phyloP scores from a whole-genome alignment of 495 filamentous ascomycete species.

The Baudoinia panamericana region DNA sequence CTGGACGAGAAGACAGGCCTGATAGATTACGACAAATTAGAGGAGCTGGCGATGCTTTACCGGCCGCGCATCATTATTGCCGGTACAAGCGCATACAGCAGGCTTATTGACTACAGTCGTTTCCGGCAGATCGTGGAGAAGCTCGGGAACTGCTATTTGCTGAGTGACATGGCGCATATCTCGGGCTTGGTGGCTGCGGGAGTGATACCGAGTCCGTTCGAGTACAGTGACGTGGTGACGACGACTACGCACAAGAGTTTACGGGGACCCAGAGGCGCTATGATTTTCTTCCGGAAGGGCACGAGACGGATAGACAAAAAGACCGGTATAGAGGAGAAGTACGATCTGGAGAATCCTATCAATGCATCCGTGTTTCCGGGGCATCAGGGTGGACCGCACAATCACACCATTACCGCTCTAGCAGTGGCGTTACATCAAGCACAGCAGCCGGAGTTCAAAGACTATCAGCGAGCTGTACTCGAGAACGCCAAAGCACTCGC shows the following conservation, averaged over 20 bases:
- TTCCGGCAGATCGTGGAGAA: slow-evolving; percentile 96
- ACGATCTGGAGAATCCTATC: slow-evolving; percentile 90
- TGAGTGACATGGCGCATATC: slow-evolving; percentile 98
- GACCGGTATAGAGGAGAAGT: slow-evolving; percentile 70
- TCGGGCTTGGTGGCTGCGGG: slow-evolving; percentile 87
- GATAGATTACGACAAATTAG: slow-evolving; percentile 90
- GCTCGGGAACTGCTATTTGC: slow-evolving; percentile 64
- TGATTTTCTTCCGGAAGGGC: slow-evolving; percentile 99
- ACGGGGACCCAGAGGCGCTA: slow-evolving; percentile 93
- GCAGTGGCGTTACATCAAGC: slow-evolving; percentile 96
- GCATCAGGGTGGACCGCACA: slow-evolving; percentile 98
- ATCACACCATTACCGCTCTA: slow-evolving; percentile 98
- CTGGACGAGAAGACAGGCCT: slow-evolving; percentile 85
- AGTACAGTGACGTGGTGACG: slow-evolving; percentile 90
- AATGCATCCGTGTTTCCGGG: slow-evolving; percentile 99
- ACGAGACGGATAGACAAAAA: slow-evolving; percentile 79
- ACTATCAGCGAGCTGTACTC: slow-evolving; percentile 87
- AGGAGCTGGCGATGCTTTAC: slow-evolving; percentile 87
- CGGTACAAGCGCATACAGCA: slow-evolving; percentile 97
- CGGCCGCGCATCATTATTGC: slow-evolving; percentile 92
- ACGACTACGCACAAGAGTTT: slow-evolving; percentile 99
- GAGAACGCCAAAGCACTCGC: slow-evolving; percentile 86
- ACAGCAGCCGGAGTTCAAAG: slow-evolving; percentile 81
- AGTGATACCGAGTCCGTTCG: slow-evolving; percentile 90
- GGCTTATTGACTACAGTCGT: slow-evolving; percentile 88